Conservation (phyloP, 805 yeast species). For the Wickerhamomyces sydowiorum region DNA sequence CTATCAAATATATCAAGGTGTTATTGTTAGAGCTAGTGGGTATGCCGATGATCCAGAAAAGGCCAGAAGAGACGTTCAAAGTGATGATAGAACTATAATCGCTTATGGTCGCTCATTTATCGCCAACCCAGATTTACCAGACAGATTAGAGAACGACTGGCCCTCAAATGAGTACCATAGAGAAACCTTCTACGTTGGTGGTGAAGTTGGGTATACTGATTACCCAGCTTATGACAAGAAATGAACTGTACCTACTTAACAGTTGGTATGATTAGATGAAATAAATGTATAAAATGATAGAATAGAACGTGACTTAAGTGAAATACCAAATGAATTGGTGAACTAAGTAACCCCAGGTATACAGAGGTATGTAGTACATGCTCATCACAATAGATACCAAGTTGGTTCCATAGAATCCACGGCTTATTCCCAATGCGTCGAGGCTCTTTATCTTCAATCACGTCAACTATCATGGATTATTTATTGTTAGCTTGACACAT, state of each 20-base stretch:
- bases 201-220: background rate
- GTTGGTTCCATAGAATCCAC: no score
- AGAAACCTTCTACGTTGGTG: slow-evolving; percentile 12
- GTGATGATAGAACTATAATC: slow-evolving; percentile 30
- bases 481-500: no score
- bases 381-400: no score
- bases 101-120: slow-evolving; percentile 31
- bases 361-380: no score
- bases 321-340: no score
- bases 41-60: slow-evolving; percentile 13
- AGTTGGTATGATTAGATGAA: no score
- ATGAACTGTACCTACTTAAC: background rate
- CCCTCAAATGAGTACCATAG: slow-evolving; percentile 33
- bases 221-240: background rate
- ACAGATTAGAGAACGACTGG: slow-evolving; percentile 27
- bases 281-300: no score
- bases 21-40: slow-evolving; percentile 31
- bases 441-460: no score
- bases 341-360: no score
- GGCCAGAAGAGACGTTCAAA: slow-evolving; percentile 10
- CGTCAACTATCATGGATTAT: no score
- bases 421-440: no score
- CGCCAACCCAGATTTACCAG: slow-evolving; percentile 36
- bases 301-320: background rate
- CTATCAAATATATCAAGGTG: slow-evolving; percentile 14